A percentile compares a stretch with the other conserved stretches of the same genome.
Conservation (phyloP, 192 early-diverging fungal species). For the Backusella mclennaniae region DNA sequence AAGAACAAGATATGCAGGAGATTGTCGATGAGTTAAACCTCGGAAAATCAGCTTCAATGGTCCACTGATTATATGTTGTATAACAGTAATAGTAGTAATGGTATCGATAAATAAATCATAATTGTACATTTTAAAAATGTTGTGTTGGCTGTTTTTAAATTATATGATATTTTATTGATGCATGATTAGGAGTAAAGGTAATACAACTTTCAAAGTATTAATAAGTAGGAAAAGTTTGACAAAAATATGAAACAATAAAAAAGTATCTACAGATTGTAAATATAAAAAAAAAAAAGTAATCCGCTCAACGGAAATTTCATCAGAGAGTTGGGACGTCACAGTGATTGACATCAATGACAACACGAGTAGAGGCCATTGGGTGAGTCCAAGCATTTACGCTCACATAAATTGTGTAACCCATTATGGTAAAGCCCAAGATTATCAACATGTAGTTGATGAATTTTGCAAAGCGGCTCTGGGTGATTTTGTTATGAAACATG, state of each 20-base stretch:
- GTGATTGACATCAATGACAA: neutral
- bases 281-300: neutral
- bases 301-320: constrained; percentile 4
- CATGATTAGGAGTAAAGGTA: neutral
- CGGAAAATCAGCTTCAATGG: neutral
- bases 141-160: neutral
- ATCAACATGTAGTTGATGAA: constrained; percentile 54
- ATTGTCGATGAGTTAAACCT: neutral
- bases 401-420: constrained; percentile 76
- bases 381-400: constrained; percentile 53
- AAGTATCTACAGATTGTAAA: neutral
- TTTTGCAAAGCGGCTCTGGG: constrained; percentile 40
- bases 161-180: neutral
- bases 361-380: neutral
- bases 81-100: neutral
- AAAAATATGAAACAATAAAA: neutral
- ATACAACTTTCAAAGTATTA: neutral
- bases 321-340: neutral
- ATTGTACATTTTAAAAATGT: neutral
- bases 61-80: neutral
- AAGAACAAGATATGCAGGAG: constrained; percentile 3
- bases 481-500: constrained; percentile 71
- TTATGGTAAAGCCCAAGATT: constrained; percentile 59
- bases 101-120: neutral
- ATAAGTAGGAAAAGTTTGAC: neutral